A percentile compares a stretch with the other conserved stretches of the same genome.
Evolutionary conservation across 306 rosid species (phyloP).

Genomic region (Echinosophora koreensis): DNA sequence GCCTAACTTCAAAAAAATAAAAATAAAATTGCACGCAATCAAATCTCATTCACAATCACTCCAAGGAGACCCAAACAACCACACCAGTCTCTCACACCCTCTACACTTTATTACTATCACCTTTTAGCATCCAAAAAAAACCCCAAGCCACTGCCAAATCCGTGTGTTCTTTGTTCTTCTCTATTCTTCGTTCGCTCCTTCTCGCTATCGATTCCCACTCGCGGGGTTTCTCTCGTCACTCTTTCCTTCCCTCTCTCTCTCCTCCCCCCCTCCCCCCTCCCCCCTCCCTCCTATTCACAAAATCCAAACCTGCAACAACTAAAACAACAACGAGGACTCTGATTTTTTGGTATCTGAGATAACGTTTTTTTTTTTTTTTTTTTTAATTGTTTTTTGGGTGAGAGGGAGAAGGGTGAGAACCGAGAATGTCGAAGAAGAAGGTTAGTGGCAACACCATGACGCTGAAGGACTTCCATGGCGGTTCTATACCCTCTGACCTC

Average conservation of each 20-base stretch:
- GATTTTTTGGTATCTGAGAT: slow-evolving; percentile 8
- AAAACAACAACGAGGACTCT: neutral
- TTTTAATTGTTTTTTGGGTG: slow-evolving; percentile 18
- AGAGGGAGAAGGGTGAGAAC: slow-evolving; percentile 36
- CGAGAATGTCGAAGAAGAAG: slow-evolving; percentile 97
- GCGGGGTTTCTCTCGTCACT: slow-evolving; percentile 32
- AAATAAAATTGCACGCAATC: neutral
- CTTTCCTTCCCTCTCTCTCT: neutral
- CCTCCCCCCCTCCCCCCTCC: too few relatives aligned
- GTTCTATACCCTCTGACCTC: slow-evolving; percentile 94
- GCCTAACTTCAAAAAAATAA: neutral
- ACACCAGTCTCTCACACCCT: neutral
- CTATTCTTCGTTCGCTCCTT: neutral
- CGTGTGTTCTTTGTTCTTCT: neutral
- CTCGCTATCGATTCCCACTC: neutral
- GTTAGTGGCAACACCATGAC: slow-evolving; percentile 92
- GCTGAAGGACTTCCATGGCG: slow-evolving; percentile 97
- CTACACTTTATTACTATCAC: neutral
- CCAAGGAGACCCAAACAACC: neutral
- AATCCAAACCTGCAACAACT: neutral
- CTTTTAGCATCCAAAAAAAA: neutral
- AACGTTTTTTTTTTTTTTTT: neutral
- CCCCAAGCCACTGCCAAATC: neutral
- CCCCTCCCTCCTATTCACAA: neutral
- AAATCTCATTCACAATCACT: neutral